Conservation (phyloP, 2,329 filamentous ascomycete genomes). For the Colletotrichum viniferum region DNA sequence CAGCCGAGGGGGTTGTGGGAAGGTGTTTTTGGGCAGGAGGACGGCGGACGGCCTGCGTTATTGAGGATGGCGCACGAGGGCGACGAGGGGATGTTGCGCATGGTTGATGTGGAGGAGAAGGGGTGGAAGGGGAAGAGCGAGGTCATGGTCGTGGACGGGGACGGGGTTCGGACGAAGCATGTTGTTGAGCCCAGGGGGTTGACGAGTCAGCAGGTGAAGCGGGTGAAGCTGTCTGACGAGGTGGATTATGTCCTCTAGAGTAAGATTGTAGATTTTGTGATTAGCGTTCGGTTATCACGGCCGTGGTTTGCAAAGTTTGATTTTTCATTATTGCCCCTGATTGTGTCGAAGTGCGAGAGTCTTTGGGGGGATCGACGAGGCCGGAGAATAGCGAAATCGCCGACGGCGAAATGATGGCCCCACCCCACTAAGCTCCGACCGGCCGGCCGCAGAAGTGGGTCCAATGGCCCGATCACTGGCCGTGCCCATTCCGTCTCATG, state of each 20-base stretch:
- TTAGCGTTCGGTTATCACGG: not conserved
- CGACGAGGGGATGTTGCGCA: not conserved
- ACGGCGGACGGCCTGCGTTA: conserved; percentile 1
- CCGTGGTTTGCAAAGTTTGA: not conserved
- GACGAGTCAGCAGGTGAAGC: not conserved
- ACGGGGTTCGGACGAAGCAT: not conserved
- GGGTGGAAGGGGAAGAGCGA: conserved; percentile 18
- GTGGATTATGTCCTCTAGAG: not conserved
- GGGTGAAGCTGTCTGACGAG: not conserved
- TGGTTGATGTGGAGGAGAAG: conserved; percentile 14
- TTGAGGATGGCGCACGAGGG: conserved; percentile 15
- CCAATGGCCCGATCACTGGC: not conserved
- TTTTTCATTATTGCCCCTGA: not conserved
- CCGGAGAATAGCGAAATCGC: not conserved
- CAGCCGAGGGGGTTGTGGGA: conserved; percentile 6
- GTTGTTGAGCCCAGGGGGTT: conserved; percentile 9
- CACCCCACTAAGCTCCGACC: not conserved
- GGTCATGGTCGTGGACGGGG: not conserved
- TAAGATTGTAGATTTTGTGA: not conserved
- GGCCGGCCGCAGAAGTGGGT: not conserved
- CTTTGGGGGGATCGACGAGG: not conserved
- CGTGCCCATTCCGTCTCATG: not conserved
- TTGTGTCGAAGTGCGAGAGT: not conserved
- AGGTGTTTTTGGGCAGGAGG: not conserved
- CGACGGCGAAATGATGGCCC: not conserved